These are phyloP conservation scores for Pugionium dolabratum DNA, from an alignment of 345 rosid species.

Conservation along the genomic window DNA sequence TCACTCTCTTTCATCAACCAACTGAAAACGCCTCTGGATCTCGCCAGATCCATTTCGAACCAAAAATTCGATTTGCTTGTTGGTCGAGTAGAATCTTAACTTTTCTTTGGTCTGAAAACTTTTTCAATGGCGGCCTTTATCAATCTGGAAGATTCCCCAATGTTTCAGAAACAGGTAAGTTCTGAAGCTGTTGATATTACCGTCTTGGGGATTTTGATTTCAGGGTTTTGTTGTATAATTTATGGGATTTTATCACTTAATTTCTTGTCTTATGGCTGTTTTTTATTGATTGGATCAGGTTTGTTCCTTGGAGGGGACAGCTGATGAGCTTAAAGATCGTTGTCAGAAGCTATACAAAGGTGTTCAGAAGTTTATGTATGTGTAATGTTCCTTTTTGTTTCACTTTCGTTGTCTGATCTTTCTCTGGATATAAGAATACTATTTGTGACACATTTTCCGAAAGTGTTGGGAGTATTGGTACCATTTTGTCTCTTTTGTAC, in stretches of 20 bases:
- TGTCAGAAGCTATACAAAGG: constrained; percentile 76
- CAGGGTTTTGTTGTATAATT: neutral
- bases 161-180: constrained; percentile 72
- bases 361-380: constrained; percentile 66
- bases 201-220: neutral
- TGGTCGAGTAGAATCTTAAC: neutral
- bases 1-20: constrained; percentile 25
- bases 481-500: constrained; percentile 19
- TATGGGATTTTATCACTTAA: neutral
- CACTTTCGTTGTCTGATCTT: constrained; percentile 6
- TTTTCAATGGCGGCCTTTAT: constrained; percentile 57
- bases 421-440: constrained; percentile 7
- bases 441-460: constrained; percentile 15
- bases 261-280: constrained; percentile 20
- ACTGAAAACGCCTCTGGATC: constrained; percentile 38
- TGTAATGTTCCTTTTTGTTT: constrained; percentile 6
- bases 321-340: constrained; percentile 75
- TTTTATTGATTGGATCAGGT: constrained; percentile 44
- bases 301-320: constrained; percentile 57
- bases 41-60: constrained; percentile 38
- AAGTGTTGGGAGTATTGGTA: constrained; percentile 6
- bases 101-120: constrained; percentile 9
- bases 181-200: neutral
- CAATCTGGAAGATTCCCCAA: constrained; percentile 75
- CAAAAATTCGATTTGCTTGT: neutral